phyloP scores from a whole-genome alignment of 208 protist genomes.

The Leishmania amazonensis region DNA sequence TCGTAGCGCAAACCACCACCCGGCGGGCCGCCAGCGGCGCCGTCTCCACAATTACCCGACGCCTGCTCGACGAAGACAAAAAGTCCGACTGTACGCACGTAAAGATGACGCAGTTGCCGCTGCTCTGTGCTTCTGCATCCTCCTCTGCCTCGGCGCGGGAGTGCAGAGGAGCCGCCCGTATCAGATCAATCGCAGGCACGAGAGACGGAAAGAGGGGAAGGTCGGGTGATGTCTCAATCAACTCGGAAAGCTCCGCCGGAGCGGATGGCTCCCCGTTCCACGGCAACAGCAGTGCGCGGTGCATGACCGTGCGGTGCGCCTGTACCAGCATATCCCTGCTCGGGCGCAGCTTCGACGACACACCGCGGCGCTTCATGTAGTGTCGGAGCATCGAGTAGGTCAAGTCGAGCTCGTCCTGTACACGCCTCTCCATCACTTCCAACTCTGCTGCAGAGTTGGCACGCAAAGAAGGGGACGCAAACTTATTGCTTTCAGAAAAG shows the following conservation, averaged over 20 bases:
- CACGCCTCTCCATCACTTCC: slow-evolving; percentile 13
- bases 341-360: slow-evolving; percentile 23
- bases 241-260: slow-evolving; percentile 63
- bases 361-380: slow-evolving; percentile 32
- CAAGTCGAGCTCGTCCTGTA: slow-evolving; percentile 34
- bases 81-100: slow-evolving; percentile 82
- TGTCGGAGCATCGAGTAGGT: slow-evolving; percentile 45
- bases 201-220: slow-evolving; percentile 71
- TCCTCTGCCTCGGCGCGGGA: not conserved
- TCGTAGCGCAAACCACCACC: slow-evolving; percentile 75
- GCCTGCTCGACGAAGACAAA: slow-evolving; percentile 54
- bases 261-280: slow-evolving; percentile 71
- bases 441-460: slow-evolving; percentile 6
- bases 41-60: slow-evolving; percentile 62
- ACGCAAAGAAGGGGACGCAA: slow-evolving; percentile 18
- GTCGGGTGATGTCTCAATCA: slow-evolving; percentile 52
- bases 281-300: slow-evolving; percentile 69
- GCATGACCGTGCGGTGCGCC: slow-evolving; percentile 61
- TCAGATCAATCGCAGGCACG: slow-evolving; percentile 77
- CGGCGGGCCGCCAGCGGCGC: slow-evolving; percentile 48
- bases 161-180: slow-evolving; percentile 30
- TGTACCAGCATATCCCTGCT: slow-evolving; percentile 39
- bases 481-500: slow-evolving; percentile 13
- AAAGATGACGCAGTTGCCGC: slow-evolving; percentile 68
- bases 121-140: not conserved